Base-by-base conservation (phyloP, 495 filamentous ascomycete genomes). In the Penicillium pulvis region DNA sequence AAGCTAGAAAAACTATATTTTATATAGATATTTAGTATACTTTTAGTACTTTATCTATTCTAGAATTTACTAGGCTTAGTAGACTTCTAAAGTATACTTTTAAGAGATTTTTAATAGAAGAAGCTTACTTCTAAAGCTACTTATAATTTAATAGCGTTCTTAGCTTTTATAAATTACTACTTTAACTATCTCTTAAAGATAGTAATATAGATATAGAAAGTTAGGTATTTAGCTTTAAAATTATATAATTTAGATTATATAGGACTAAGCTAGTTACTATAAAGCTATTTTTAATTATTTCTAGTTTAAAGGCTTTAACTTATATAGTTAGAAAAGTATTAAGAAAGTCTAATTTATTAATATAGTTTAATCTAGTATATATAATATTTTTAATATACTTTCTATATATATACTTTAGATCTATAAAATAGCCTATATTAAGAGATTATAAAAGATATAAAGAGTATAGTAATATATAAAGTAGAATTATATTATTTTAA, bases 341-440 rank as follows among this genome's bases (percentile, higher is more conserved):
- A 44, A 44, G 6, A 44, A 44, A 33, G 1, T 31, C 2, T 6
- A 50, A 16, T 1, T 31, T 50, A 50, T 50, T 19, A 33, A 50
- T 50, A 50, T 50, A 50, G 23, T 33, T 50, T 30, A 5, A 31
- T 20, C 5, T 9, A 50, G 9, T 11, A 1, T 31, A 31, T 17
- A 33, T 33, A 10, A 30, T 0, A 14, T 28, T 2, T 31, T 50
- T 50, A 50, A 50, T 50, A 33, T 30, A 10, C 1, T 28, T 3
- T 16, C 47, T n/a, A 50, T 50, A 50, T n/a, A 8, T 33, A 33
- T 28, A n/a, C n/a, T n/a, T n/a, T n/a, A n/a, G n/a, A n/a, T n/a
- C n/a, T n/a, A n/a, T n/a, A n/a, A 52, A 52, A 52, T 23, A 52
- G 1, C 50, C 23, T 8, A 52, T 20, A 52, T 52, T 24, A 20